A percentile compares a stretch with the other conserved stretches of the same genome.
phyloP scores from a whole-genome alignment of 1,139 yeast species.

The Kodamaea arcana region DNA sequence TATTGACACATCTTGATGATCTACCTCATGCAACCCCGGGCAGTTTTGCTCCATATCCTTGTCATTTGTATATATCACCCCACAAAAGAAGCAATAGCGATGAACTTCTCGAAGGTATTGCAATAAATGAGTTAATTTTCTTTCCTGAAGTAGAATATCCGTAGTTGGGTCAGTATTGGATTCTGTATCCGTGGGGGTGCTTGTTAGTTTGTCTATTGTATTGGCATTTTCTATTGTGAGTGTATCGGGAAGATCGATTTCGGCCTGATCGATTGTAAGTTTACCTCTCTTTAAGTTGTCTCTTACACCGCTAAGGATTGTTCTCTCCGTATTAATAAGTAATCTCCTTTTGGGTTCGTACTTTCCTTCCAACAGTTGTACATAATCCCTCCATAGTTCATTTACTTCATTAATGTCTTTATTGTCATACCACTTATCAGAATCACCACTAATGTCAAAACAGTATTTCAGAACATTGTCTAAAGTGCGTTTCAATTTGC shows the following conservation, averaged over 20 bases:
- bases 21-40: conserved; percentile 43
- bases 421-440: conserved; percentile 12
- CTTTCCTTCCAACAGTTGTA: conserved; percentile 4
- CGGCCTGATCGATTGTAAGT: neutral
- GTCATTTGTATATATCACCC: conserved; percentile 28
- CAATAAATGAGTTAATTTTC: conserved; percentile 13
- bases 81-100: conserved; percentile 49
- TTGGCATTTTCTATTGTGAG: too few species aligned
- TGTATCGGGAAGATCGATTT: too few species aligned
- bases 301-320: too few species aligned
- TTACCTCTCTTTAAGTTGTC: too few species aligned
- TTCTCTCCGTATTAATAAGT: neutral
- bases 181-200: too few species aligned
- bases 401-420: conserved; percentile 13
- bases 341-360: neutral
- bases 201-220: too few species aligned
- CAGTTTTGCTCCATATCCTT: conserved; percentile 38
- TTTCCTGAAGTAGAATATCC: conserved; percentile 2
- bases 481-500: conserved; percentile 5
- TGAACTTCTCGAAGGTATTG: conserved; percentile 31
- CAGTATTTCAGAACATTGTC: conserved; percentile 19
- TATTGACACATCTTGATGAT: conserved; percentile 31
- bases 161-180: too few species aligned
- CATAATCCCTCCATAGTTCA: conserved; percentile 23
- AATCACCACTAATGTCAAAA: conserved; percentile 26